Base-by-base conservation (phyloP, 2,329 filamentous ascomycete genomes). In the Mycosphaerelloides madeirae region DNA sequence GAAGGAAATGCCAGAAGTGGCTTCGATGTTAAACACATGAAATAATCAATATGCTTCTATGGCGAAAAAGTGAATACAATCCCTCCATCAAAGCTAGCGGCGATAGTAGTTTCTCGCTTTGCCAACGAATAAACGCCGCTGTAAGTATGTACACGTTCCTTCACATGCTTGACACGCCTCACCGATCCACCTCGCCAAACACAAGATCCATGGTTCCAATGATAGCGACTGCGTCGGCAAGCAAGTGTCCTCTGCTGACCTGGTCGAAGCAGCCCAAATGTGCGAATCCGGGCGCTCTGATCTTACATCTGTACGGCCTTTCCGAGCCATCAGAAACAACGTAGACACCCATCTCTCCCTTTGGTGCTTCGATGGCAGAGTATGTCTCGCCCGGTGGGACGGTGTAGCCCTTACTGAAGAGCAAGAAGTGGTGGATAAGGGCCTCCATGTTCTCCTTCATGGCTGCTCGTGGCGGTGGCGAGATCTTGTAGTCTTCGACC, bases 381-480 rank as follows among this genome's bases (percentile, higher is more conserved):
- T 98, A 98, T 5, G 93, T 98, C 77, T 98, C 93, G 52, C 93
- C 94, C 6, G 94, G 93, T 33, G 93, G 93, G 3, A 98, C 93
- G 34, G 88, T 80, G 71, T 98, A 98, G 48, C 93, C 93, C 80
- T 98, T 98, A 69, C 90, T 97, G 77, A 91, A 98, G 42, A 98
- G 83, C 56, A 98, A 74, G 79, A 98, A 98, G 77, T 98, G 93
- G 75, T 98, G 93, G 66, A 98, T 98, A 33, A 98, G 80, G 31
- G 93, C 90, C 75, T 98, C 93, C 94, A 98, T 98, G 77, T 98
- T 98, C 81, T 98, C 93, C 80, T 98, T 98, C 93, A 98, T 98
- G 63, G 93, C 93, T 34, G 87, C 78, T 64, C 93, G 84, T n/a
- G 93, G 94, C 51, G 93, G 93, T 16, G 93, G 93, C 2, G 87